A percentile compares a stretch with the other conserved stretches of the same genome.
phyloP scores from a whole-genome alignment of 345 rosid species.

The Erucastrum elatum region DNA sequence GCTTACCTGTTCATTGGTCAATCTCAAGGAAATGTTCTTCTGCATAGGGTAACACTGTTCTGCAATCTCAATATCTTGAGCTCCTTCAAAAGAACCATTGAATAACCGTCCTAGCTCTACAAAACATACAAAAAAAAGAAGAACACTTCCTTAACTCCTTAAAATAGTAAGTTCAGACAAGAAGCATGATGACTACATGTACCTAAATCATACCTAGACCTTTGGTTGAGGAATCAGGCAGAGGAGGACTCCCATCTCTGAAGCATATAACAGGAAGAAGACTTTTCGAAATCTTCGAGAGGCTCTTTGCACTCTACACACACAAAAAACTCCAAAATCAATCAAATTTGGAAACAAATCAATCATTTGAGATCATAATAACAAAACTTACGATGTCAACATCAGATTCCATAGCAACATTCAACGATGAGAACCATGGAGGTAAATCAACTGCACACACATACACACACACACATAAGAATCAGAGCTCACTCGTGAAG shows the following conservation, averaged over 20 bases:
- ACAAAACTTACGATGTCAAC: constrained; percentile 73
- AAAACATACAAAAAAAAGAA: constrained; percentile 11
- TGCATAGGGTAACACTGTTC: constrained; percentile 83
- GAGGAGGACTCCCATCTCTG: constrained; percentile 93
- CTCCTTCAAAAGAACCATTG: constrained; percentile 56
- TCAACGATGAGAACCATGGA: constrained; percentile 84
- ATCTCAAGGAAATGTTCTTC: constrained; percentile 61
- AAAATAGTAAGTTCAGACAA: constrained; percentile 12
- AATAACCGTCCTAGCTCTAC: constrained; percentile 47
- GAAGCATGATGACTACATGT: constrained; percentile 10
- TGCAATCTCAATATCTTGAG: constrained; percentile 54
- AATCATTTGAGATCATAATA: neutral
- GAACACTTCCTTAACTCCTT: constrained; percentile 13
- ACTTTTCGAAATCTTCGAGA: constrained; percentile 52
- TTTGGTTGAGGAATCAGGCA: constrained; percentile 66
- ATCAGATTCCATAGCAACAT: constrained; percentile 68
- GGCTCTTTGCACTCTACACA: constrained; percentile 50
- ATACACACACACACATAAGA: too few relatives aligned
- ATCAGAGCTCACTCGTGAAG: constrained; percentile 11
- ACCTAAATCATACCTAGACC: constrained; percentile 57
- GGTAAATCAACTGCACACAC: constrained; percentile 74
- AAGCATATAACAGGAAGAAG: constrained; percentile 74
- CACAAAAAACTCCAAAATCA: neutral
- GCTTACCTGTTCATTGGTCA: constrained; percentile 88
- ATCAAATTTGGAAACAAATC: neutral